Conservation (phyloP, 2,329 filamentous ascomycete genomes). For the Penicillium hesseltinei region DNA sequence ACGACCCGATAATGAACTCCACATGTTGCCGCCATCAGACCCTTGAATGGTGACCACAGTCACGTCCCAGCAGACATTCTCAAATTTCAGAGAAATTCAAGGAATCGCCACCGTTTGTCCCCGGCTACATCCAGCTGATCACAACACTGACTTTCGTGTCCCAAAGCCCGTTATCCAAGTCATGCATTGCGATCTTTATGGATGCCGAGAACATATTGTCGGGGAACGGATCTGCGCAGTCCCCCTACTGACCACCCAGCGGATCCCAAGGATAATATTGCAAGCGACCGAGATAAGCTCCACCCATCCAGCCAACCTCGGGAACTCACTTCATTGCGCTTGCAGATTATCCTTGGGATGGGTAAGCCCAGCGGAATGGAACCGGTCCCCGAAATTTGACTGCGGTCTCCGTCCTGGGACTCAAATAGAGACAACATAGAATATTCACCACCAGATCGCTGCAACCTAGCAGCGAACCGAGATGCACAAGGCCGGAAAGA, state of each 20-base stretch:
- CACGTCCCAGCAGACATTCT: neutral
- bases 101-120: neutral
- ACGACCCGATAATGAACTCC: neutral
- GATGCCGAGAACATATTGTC: neutral
- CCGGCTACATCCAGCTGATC: neutral
- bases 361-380: neutral
- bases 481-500: neutral
- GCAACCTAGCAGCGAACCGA: too few relatives aligned
- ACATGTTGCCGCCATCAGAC: neutral
- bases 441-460: neutral
- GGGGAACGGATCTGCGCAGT: neutral
- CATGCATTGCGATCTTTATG: neutral
- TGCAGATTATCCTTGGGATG: neutral
- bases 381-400: neutral
- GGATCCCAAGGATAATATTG: neutral
- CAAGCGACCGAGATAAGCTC: neutral
- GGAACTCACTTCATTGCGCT: neutral
- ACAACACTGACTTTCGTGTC: neutral
- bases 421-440: neutral
- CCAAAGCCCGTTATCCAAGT: neutral
- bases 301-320: neutral
- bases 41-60: neutral
- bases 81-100: neutral
- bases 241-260: neutral
- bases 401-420: neutral